Conservation (phyloP, 2,329 filamentous ascomycete species). For the Byssothecium circinans region DNA sequence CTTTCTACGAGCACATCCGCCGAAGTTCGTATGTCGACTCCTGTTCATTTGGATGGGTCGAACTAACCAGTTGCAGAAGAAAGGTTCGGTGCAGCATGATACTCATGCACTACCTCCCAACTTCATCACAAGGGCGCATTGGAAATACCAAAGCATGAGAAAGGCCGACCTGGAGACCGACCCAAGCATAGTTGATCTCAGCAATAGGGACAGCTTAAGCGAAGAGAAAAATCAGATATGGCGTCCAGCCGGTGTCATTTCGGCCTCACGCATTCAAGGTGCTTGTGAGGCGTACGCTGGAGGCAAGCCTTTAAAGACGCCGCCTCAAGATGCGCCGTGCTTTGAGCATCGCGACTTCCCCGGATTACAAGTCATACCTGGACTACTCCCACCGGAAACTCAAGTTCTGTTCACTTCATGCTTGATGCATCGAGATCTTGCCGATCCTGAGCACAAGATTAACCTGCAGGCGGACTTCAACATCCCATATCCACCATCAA, state of each 20-base stretch:
- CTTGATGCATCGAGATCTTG: conserved; percentile 77
- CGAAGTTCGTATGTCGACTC: conserved; percentile 38
- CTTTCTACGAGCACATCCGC: conserved; percentile 26
- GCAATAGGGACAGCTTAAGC: conserved; percentile 31
- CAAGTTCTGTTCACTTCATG: conserved; percentile 73
- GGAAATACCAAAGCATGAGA: conserved; percentile 63
- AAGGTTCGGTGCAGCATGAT: conserved; percentile 37
- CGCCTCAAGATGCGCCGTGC: conserved; percentile 30
- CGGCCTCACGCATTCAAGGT: conserved; percentile 30
- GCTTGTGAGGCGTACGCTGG: conserved; percentile 37
- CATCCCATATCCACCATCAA: conserved; percentile 59
- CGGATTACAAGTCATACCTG: conserved; percentile 74
- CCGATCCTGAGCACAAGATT: conserved; percentile 74
- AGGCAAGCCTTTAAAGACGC: conserved; percentile 22
- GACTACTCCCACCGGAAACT: conserved; percentile 69
- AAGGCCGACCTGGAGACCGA: conserved; percentile 54
- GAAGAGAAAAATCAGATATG: conserved; percentile 36
- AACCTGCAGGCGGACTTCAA: conserved; percentile 84
- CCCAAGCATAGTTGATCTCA: conserved; percentile 47
- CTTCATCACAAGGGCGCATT: conserved; percentile 40
- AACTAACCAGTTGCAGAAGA: conserved; percentile 22
- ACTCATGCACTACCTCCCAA: conserved; percentile 41
- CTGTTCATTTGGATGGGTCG: conserved; percentile 17
- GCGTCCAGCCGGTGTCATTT: conserved; percentile 29
- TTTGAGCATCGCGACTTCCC: conserved; percentile 44